Evolutionary conservation across 305 asterid genomes (phyloP).

Genomic region (Stenogyne calaminthoides): DNA sequence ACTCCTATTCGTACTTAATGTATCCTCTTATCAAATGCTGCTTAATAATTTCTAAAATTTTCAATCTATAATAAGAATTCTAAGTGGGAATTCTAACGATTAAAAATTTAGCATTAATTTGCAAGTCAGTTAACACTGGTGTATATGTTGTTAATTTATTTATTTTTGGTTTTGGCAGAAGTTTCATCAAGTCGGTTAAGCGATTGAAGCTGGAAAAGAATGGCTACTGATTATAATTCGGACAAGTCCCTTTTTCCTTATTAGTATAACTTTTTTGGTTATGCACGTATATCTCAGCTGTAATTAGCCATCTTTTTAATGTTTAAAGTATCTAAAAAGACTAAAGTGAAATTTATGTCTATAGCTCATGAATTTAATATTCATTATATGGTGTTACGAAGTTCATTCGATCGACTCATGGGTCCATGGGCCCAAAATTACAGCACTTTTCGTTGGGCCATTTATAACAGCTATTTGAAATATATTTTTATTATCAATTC

Average conservation of each 20-base stretch:
- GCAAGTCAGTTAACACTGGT: background rate
- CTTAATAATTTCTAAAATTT: background rate
- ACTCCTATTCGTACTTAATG: background rate
- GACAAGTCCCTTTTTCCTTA: background rate
- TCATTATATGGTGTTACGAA: background rate
- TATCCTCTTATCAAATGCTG: background rate
- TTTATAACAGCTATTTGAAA: no score
- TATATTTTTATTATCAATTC: no score
- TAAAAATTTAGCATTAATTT: background rate
- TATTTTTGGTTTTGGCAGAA: conserved; percentile 36
- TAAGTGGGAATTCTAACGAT: background rate
- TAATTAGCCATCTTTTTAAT: background rate
- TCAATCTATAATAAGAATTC: background rate
- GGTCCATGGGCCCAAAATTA: background rate
- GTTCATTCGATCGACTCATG: background rate
- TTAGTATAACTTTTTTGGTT: background rate
- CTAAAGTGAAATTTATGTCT: background rate
- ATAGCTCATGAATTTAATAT: background rate
- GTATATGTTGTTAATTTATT: background rate
- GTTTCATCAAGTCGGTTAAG: conserved; percentile 47
- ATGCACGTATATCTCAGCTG: background rate
- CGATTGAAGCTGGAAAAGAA: conserved; percentile 54
- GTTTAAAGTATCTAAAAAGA: background rate
- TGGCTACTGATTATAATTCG: conserved; percentile 12
- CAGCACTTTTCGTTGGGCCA: no score